Percentiles rank a stretch among this genome's conserved stretches.
Conservation (phyloP, 495 filamentous ascomycete genomes). For the Patellaria atrata region DNA sequence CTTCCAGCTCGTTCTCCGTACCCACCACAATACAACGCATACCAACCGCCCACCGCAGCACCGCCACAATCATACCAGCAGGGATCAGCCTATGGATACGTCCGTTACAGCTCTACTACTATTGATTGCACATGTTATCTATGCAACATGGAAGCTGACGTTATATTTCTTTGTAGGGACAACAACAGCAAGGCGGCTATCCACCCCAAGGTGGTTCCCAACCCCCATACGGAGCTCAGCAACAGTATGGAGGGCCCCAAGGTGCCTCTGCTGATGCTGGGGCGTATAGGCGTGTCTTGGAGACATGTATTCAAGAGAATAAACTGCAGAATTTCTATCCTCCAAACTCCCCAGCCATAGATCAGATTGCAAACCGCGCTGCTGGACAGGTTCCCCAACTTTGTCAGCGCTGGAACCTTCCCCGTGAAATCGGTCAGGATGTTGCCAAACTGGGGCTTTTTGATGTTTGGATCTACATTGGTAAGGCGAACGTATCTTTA, state of each 20-base stretch:
- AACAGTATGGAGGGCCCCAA: slow-evolving; percentile 11
- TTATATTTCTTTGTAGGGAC: no score
- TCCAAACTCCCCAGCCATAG: slow-evolving; percentile 33
- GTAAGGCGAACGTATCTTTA: slow-evolving; percentile 18
- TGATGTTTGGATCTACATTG: slow-evolving; percentile 53
- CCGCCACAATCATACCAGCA: no score
- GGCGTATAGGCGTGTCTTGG: slow-evolving; percentile 39
- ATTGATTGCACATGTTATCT: no score
- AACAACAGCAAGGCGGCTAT: slow-evolving; percentile 9
- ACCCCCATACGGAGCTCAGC: slow-evolving; percentile 9
- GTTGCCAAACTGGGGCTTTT: slow-evolving; percentile 52
- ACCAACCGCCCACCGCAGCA: no score
- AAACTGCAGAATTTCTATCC: slow-evolving; percentile 41
- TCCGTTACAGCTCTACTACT: no score
- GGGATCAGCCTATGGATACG: no score
- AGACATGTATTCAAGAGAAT: slow-evolving; percentile 43
- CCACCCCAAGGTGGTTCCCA: slow-evolving; percentile 11
- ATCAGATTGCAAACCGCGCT: slow-evolving; percentile 29
- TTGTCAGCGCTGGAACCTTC: slow-evolving; percentile 40
- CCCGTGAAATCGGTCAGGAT: slow-evolving; percentile 49
- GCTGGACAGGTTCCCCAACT: slow-evolving; percentile 35
- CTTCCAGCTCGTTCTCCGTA: no score
- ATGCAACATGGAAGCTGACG: no score
- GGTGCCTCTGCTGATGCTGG: slow-evolving; percentile 35
- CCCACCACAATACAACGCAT: no score